Evolutionary conservation across 441 rosid genomes (phyloP).

Genomic region (Iberis amara): DNA sequence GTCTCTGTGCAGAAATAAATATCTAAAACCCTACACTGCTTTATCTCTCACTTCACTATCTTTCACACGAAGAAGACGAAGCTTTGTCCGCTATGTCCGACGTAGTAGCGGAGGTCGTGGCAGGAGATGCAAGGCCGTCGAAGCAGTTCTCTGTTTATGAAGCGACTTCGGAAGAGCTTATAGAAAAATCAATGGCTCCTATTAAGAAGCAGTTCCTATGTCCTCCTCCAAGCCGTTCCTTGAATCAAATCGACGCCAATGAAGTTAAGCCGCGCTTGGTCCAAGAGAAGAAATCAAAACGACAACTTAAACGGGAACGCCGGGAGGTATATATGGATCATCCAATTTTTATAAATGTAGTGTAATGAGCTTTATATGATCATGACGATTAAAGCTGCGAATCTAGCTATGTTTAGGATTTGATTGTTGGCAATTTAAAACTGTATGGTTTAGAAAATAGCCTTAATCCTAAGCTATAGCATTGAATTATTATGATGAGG

Average conservation of each 20-base stretch:
- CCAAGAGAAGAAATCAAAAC: constrained; percentile 81
- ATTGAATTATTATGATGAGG: not conserved
- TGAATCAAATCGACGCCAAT: constrained; percentile 32
- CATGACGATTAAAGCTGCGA: not conserved
- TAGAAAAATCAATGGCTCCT: constrained; percentile 74
- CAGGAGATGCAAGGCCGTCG: constrained; percentile 18
- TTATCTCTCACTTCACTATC: not conserved
- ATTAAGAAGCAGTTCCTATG: constrained; percentile 63
- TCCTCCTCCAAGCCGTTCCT: constrained; percentile 51
- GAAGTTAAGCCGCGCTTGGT: constrained; percentile 32
- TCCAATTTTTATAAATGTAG: not conserved
- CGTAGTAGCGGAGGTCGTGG: constrained; percentile 23
- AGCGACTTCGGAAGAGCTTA: constrained; percentile 63
- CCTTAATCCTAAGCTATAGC: not conserved
- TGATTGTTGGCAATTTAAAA: not conserved
- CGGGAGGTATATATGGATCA: constrained; percentile 41
- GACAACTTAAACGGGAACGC: constrained; percentile 86
- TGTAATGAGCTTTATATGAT: not conserved
- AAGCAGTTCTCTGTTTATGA: constrained; percentile 33
- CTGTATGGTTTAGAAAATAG: not conserved
- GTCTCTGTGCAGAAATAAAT: constrained; percentile 6
- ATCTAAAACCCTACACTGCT: constrained; percentile 24
- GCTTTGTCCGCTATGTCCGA: constrained; percentile 38
- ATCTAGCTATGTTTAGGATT: not conserved
- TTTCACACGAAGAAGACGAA: constrained; percentile 8